Conservation (phyloP, 768 basidiomycete genomes). For the Collybiopsis confluens region DNA sequence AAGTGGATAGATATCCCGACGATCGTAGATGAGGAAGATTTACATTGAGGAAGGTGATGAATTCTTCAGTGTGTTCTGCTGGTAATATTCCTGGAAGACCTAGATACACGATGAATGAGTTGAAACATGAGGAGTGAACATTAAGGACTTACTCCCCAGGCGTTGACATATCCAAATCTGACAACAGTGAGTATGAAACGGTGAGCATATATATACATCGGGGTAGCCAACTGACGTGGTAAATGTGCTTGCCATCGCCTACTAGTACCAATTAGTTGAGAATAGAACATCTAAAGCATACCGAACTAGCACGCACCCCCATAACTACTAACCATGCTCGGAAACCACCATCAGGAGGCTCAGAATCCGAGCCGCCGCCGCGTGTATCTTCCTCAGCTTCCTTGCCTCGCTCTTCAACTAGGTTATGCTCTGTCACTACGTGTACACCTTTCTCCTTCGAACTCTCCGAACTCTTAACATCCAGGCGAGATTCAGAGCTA, state of each 20-base stretch:
- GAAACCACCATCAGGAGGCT: conserved; percentile 36
- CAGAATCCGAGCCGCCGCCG: neutral
- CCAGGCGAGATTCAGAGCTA: too few relatives aligned
- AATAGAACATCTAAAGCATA: neutral
- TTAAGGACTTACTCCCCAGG: conserved; percentile 59
- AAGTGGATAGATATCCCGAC: neutral
- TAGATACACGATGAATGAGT: too few relatives aligned
- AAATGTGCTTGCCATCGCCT: conserved; percentile 45
- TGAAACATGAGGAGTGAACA: neutral
- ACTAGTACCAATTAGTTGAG: neutral
- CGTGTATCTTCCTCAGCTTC: neutral
- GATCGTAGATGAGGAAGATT: conserved; percentile 12
- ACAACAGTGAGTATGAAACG: neutral
- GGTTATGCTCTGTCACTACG: neutral
- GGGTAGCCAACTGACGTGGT: conserved; percentile 33
- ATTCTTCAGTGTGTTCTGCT: conserved; percentile 42
- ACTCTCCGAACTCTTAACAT: neutral
- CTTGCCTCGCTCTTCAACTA: neutral
- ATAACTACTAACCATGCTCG: conserved; percentile 36
- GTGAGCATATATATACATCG: conserved; percentile 8
- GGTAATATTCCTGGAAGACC: conserved; percentile 75
- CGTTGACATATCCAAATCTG: conserved; percentile 66
- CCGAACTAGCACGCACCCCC: conserved; percentile 25
- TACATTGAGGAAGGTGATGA: conserved; percentile 64
- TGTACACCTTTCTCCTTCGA: neutral